phyloP scores from a whole-genome alignment of 345 rosid species.

The Brassica nigra region DNA sequence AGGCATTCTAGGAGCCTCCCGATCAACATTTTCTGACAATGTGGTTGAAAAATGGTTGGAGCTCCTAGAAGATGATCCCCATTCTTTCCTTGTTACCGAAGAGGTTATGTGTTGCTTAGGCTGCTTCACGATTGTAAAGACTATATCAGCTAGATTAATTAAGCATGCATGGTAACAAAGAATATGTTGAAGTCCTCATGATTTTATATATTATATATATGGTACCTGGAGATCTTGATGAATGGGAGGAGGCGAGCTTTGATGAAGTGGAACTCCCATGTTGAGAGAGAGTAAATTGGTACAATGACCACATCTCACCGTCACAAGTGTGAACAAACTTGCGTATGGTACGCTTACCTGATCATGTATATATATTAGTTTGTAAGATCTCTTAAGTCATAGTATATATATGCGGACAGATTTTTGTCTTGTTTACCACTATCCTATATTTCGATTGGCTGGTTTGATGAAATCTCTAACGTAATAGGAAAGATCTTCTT shows the following conservation, averaged over 20 bases:
- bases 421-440: not conserved
- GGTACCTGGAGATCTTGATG: constrained; percentile 63
- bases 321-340: constrained; percentile 69
- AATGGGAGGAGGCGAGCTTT: constrained; percentile 45
- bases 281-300: constrained; percentile 80
- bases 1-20: constrained; percentile 68
- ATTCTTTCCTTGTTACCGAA: constrained; percentile 54
- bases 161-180: not conserved
- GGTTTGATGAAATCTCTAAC: not conserved
- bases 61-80: constrained; percentile 67
- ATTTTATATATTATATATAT: not conserved
- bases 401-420: not conserved
- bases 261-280: constrained; percentile 71
- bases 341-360: constrained; percentile 93
- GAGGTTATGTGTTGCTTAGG: constrained; percentile 56
- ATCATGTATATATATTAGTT: not conserved
- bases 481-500: not conserved
- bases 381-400: constrained; percentile 12
- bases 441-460: not conserved
- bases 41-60: constrained; percentile 16
- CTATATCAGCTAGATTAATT: constrained; percentile 4
- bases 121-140: constrained; percentile 33
- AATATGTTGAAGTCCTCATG: not conserved
- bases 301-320: constrained; percentile 96
- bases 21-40: constrained; percentile 53